phyloP scores from a whole-genome alignment of 441 rosid genomes.

The Mallotus repandus region DNA sequence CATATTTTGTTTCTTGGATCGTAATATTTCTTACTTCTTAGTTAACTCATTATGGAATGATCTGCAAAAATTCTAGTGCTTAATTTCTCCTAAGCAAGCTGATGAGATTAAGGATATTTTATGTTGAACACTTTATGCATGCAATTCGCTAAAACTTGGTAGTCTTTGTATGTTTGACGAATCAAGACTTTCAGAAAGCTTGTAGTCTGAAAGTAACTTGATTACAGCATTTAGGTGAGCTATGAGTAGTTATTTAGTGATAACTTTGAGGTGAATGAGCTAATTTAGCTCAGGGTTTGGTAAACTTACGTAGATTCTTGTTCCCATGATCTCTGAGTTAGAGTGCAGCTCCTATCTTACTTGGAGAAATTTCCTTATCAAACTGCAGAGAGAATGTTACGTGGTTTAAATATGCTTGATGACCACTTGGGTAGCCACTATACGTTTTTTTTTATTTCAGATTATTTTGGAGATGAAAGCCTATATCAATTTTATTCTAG shows the following conservation, averaged over 20 bases:
- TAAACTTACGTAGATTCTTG: neutral
- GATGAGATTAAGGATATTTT: neutral
- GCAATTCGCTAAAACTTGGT: neutral
- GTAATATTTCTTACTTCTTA: neutral
- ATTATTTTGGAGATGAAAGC: neutral
- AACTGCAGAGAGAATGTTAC: neutral
- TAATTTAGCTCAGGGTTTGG: neutral
- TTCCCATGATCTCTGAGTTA: neutral
- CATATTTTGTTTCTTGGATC: neutral
- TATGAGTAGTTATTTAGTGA: neutral
- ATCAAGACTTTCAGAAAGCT: neutral
- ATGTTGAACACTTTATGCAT: neutral
- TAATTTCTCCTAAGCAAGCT: neutral
- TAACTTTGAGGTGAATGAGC: neutral
- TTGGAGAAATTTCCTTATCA: neutral
- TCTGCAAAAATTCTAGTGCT: neutral
- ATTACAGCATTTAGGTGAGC: neutral
- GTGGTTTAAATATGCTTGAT: neutral
- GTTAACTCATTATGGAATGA: neutral
- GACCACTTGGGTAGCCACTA: neutral
- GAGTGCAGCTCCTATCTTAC: neutral
- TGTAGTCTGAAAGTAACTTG: neutral
- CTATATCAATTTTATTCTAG: neutral
- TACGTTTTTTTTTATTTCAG: neutral
- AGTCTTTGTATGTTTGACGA: neutral